Conservation (phyloP, 108 stramenopile species). For the Bacterosira constricta region DNA sequence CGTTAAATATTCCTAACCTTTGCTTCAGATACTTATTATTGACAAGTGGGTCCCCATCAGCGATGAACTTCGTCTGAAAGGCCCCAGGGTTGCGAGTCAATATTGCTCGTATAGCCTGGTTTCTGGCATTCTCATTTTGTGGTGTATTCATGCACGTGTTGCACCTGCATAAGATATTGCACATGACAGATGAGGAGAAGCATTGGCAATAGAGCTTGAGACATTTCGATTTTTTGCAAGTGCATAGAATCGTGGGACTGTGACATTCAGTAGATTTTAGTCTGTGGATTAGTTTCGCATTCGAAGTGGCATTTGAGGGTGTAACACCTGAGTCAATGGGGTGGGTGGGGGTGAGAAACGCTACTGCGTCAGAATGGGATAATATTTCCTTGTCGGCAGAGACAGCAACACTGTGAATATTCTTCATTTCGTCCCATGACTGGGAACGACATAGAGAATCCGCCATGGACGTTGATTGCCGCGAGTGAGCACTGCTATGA, state of each 20-base stretch:
- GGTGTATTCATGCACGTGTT: conserved; percentile 73
- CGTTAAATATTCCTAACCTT: conserved; percentile 13
- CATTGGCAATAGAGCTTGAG: conserved; percentile 99
- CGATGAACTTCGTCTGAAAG: conserved; percentile 88
- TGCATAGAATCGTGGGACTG: conserved; percentile 78
- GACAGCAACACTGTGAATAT: too few species aligned
- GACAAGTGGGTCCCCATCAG: conserved; percentile 24
- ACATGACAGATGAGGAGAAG: conserved; percentile 81
- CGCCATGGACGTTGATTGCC: too few species aligned
- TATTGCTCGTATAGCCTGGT: conserved; percentile 81
- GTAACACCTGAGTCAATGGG: too few species aligned
- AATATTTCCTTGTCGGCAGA: too few species aligned
- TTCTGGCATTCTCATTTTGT: conserved; percentile 59
- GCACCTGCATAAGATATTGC: conserved; percentile 73
- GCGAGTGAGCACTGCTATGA: too few species aligned
- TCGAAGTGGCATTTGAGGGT: too few species aligned
- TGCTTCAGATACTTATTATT: conserved; percentile 13
- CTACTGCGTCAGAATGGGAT: too few species aligned
- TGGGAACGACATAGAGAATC: too few species aligned
- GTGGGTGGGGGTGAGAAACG: too few species aligned
- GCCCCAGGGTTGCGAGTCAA: conserved; percentile 86
- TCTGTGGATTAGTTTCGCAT: too few species aligned
- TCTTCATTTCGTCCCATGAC: too few species aligned
- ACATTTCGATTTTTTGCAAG: conserved; percentile 96
- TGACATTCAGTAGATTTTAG: too few species aligned